Conservation (phyloP, 345 rosid genomes). For the Arabis hirsuta region DNA sequence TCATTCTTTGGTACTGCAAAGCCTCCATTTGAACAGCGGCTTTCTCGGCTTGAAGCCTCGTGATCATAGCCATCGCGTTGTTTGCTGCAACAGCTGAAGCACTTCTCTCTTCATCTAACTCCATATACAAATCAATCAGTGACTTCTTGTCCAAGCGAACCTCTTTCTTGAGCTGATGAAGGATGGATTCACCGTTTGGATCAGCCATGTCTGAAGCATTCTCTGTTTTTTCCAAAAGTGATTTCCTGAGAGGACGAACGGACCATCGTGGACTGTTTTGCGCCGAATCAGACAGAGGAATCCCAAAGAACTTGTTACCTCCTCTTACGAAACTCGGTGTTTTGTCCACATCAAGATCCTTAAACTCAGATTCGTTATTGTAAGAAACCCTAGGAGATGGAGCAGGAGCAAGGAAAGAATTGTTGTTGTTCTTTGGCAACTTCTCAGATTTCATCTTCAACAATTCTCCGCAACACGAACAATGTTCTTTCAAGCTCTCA, state of each 20-base stretch:
- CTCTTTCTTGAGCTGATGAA: constrained; percentile 73
- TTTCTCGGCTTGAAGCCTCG: constrained; percentile 85
- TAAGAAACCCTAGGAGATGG: constrained; percentile 74
- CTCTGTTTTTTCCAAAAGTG: constrained; percentile 58
- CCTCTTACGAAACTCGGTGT: constrained; percentile 53
- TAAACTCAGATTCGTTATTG: constrained; percentile 50
- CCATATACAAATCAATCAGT: constrained; percentile 80
- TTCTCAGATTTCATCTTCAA: constrained; percentile 51
- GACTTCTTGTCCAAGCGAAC: constrained; percentile 83
- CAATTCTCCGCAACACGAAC: constrained; percentile 76
- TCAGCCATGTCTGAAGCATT: constrained; percentile 50
- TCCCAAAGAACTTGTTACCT: constrained; percentile 77
- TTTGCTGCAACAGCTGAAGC: constrained; percentile 94
- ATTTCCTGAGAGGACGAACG: constrained; percentile 50
- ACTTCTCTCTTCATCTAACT: constrained; percentile 85
- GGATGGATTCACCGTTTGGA: constrained; percentile 53
- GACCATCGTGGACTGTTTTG: constrained; percentile 63
- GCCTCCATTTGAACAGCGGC: constrained; percentile 98
- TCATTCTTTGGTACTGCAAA: constrained; percentile 94
- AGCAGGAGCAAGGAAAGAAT: constrained; percentile 59
- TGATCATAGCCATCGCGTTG: constrained; percentile 96
- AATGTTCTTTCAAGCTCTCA: constrained; percentile 37
- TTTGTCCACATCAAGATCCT: constrained; percentile 45
- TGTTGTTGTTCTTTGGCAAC: constrained; percentile 39
- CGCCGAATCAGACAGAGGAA: constrained; percentile 70